Base-by-base conservation (phyloP, 2,329 filamentous ascomycete species). In the Pseudonectria buxi region DNA sequence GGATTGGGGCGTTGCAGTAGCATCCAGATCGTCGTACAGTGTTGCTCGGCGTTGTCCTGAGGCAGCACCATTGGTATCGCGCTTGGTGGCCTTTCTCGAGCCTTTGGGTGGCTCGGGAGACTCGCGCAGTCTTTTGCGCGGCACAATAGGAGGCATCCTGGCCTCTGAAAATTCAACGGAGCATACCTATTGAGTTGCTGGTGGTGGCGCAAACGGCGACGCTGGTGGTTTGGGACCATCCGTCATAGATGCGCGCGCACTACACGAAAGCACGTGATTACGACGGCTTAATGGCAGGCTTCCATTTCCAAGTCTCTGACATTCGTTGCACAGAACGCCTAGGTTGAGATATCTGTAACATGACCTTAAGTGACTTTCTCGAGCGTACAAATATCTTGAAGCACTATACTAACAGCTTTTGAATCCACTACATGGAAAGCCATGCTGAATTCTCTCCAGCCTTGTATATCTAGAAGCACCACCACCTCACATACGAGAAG, bases 61-160 rank as follows among this genome's bases (percentile, higher is more conserved):
- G 7, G 39, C 32, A 7, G 41, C 43, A 28, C 36, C 47, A 13
- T 33, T 14, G 24, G 32, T 24, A 39, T 36, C 57, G 37, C 39
- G 37, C 49, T 53, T 41, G 36, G 32, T 36, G 15, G 15, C 30
- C 29, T 44, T 63, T 60, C 30, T 56, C 43, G 40, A 30, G 52
- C 32, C 55, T 16, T 49, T 39, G 28, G 49, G 44, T 28, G 51
- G 53, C 14, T 50, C 50, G 0, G 70, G 62, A 2, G 75, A 57
- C 13, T 54, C 73, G 41, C 71, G 74, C 46, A 77, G 50, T 41
- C 80, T 74, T 62, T 87, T 88, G 48, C 79, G 77, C 32, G 79
- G 70, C 12, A 85, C 68, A 45, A 74, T 64, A 15, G 83, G 81
- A 51, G 83, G 80, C 82, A 87, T 87, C 27, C 32, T 55, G 18